Conservation (phyloP, 2,329 filamentous ascomycete species). For the Colletotrichum chlorophyti region DNA sequence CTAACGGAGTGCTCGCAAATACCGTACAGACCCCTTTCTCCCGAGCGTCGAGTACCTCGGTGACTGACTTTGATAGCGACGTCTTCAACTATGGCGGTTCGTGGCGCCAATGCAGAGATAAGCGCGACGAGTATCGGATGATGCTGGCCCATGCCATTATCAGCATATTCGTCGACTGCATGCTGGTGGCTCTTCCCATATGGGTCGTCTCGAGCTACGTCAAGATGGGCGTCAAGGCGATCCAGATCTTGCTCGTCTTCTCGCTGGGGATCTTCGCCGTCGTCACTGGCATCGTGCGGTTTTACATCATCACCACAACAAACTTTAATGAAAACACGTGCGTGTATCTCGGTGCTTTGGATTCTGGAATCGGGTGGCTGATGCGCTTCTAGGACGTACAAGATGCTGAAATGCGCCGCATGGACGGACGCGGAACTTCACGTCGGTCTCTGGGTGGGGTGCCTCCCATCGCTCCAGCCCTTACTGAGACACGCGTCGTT, state of each 20-base stretch:
- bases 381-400: constrained; percentile 41
- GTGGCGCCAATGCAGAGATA: constrained; percentile 35
- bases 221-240: constrained; percentile 39
- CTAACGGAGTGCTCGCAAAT: constrained; percentile 34
- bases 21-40: constrained; percentile 12
- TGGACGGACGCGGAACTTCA: constrained; percentile 51
- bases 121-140: constrained; percentile 35
- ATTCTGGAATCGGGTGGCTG: neutral
- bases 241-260: constrained; percentile 45
- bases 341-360: constrained; percentile 26
- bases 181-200: constrained; percentile 42
- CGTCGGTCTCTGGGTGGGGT: constrained; percentile 50
- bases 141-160: constrained; percentile 41
- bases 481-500: constrained; percentile 9
- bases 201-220: constrained; percentile 45
- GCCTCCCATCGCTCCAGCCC: constrained; percentile 48
- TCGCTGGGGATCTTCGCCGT: constrained; percentile 45
- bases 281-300: constrained; percentile 45
- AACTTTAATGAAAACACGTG: constrained; percentile 40
- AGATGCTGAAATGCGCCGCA: constrained; percentile 41
- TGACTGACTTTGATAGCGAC: constrained; percentile 2
- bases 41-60: neutral
- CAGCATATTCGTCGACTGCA: constrained; percentile 42
- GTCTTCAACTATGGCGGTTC: constrained; percentile 12
- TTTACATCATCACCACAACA: constrained; percentile 41